Percentiles rank a stretch among this genome's conserved stretches.
These are phyloP conservation scores for Candida andamanensis DNA, from an alignment of 805 yeast genomes.

Conservation along the genomic window DNA sequence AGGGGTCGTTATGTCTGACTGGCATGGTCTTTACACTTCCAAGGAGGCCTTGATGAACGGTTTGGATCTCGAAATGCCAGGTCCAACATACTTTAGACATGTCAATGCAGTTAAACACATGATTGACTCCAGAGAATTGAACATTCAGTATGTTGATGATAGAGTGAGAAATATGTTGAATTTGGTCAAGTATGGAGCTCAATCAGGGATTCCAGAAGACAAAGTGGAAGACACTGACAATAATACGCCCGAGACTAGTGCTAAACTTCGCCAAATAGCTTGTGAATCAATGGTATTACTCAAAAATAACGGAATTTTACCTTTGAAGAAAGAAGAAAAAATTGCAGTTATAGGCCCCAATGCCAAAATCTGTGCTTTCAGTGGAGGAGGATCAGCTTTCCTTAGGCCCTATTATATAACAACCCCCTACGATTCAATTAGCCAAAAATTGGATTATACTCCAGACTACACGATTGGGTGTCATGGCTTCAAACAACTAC, in stretches of 20 bases:
- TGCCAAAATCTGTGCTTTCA: constrained; percentile 22
- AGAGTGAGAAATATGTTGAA: constrained; percentile 23
- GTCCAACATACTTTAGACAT: constrained; percentile 22
- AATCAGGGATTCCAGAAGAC: constrained; percentile 19
- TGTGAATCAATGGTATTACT: constrained; percentile 24
- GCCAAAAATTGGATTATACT: constrained; percentile 10
- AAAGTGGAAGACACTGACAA: constrained; percentile 13
- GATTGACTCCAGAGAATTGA: constrained; percentile 22
- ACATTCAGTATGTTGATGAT: constrained; percentile 20
- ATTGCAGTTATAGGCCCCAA: constrained; percentile 31
- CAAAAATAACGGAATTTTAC: constrained; percentile 24
- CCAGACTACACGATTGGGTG: constrained; percentile 28
- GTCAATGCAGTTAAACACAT: constrained; percentile 16
- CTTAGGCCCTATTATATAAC: constrained; percentile 22
- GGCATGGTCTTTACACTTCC: constrained; percentile 27
- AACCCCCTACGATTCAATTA: constrained; percentile 21
- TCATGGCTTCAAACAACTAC: constrained; percentile 23
- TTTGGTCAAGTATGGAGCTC: constrained; percentile 19
- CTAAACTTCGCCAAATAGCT: constrained; percentile 17
- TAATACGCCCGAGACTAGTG: constrained; percentile 21
- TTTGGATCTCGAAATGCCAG: constrained; percentile 33
- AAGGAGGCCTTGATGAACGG: constrained; percentile 24
- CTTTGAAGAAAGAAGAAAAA: constrained; percentile 25
- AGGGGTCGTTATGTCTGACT: constrained; percentile 31
- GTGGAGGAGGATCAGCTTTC: constrained; percentile 34